Conservation (phyloP, 1,284 basidiomycete genomes). For the Anthracocystis setariae region DNA sequence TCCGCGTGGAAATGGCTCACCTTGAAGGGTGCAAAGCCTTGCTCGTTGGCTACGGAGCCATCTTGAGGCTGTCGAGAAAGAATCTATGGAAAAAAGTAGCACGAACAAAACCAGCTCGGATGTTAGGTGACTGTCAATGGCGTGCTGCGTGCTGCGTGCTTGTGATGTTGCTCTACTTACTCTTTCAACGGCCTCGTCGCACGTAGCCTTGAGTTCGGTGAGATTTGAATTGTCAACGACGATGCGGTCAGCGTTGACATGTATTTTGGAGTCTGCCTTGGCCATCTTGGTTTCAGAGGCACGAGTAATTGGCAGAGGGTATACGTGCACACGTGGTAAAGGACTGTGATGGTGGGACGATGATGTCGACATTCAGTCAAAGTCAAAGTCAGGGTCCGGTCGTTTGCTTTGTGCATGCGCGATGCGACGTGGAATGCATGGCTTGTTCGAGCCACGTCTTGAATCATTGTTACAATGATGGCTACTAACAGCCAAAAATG, state of each 20-base stretch:
- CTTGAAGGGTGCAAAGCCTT: conserved; percentile 54
- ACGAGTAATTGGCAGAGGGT: background rate
- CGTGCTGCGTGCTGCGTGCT: background rate
- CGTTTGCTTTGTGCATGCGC: no score
- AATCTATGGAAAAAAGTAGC: conserved; percentile 7
- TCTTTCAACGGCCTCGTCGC: conserved; percentile 62
- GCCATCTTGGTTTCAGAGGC: conserved; percentile 11
- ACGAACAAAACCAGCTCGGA: background rate
- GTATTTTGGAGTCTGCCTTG: conserved; percentile 1
- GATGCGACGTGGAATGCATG: conserved; percentile 16
- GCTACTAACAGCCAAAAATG: no score
- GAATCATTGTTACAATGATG: no score
- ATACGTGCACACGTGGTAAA: no score
- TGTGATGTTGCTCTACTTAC: conserved; percentile 17
- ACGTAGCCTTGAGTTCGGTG: conserved; percentile 58
- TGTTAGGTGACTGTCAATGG: no score
- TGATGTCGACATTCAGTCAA: no score
- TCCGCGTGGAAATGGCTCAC: conserved; percentile 60
- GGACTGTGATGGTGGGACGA: background rate
- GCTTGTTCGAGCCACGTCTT: no score
- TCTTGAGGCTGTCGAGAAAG: conserved; percentile 35
- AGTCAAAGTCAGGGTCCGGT: no score
- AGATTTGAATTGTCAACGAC: conserved; percentile 60
- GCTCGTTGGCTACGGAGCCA: conserved; percentile 13
- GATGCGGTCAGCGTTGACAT: conserved; percentile 37